phyloP scores from a whole-genome alignment of 164 flowering plant species.

The Malania oleifera region DNA sequence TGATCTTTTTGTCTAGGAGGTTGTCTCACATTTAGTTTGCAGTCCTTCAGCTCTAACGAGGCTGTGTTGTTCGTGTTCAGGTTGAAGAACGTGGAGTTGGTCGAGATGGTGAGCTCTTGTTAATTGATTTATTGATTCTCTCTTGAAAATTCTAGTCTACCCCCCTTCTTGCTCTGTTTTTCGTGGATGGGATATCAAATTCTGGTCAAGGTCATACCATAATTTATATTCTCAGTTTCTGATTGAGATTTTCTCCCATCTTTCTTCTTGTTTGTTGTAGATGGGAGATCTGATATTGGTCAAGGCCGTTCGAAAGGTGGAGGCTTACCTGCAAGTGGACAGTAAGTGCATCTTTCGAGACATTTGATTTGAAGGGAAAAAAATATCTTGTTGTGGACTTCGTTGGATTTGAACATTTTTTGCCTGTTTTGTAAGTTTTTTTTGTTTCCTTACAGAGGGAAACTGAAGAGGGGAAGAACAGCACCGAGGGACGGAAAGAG shows the following conservation, averaged over 20 bases:
- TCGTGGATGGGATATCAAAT: slow-evolving; percentile 18
- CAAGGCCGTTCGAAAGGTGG: slow-evolving; percentile 26
- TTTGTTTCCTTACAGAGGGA: slow-evolving; percentile 16
- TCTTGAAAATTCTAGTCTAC: background rate
- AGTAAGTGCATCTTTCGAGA: slow-evolving; percentile 16
- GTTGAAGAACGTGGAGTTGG: slow-evolving; percentile 27
- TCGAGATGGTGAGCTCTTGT: slow-evolving; percentile 24
- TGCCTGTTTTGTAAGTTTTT: background rate
- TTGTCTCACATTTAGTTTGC: too few species aligned
- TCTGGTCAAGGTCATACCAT: slow-evolving; percentile 22
- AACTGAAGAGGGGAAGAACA: slow-evolving; percentile 26
- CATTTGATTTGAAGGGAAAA: background rate
- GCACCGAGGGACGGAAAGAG: slow-evolving; percentile 19
- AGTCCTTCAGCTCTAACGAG: too few species aligned
- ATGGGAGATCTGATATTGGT: slow-evolving; percentile 21
- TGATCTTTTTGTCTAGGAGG: too few species aligned
- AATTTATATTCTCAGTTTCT: too few species aligned
- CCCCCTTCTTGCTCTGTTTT: background rate
- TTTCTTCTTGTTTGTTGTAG: background rate
- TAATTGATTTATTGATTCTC: background rate
- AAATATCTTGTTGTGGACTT: background rate
- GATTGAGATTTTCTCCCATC: too few species aligned
- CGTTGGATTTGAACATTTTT: too few species aligned
- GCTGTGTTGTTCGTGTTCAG: slow-evolving; percentile 13
- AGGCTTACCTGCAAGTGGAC: slow-evolving; percentile 17